A percentile compares a stretch with the other conserved stretches of the same genome.
These are phyloP conservation scores for Eucalyptus sp. DNA, from an alignment of 345 rosid species.

Conservation along the genomic window DNA sequence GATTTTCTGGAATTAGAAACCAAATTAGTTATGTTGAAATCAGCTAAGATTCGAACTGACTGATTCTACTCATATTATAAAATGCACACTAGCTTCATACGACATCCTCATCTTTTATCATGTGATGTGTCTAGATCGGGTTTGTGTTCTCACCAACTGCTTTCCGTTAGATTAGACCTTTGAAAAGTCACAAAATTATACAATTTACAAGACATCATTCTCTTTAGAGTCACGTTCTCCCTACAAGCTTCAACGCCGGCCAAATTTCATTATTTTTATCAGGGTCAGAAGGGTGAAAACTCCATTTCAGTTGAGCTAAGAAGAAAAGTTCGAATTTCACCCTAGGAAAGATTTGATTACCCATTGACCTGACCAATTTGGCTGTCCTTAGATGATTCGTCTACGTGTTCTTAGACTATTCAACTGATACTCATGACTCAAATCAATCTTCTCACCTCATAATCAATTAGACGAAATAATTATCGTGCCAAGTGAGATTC, in stretches of 20 bases:
- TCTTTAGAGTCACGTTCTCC: background rate
- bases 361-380: background rate
- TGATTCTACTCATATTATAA: background rate
- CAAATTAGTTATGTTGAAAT: background rate
- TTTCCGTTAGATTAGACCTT: background rate
- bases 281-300: background rate
- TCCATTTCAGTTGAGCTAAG: background rate
- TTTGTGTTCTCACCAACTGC: background rate
- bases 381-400: background rate
- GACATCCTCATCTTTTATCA: background rate
- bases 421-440: background rate
- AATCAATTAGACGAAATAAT: background rate
- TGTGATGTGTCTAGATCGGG: background rate
- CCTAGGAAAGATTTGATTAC: background rate
- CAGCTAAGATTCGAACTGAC: background rate
- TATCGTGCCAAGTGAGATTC: background rate
- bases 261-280: background rate
- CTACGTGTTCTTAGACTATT: background rate
- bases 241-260: background rate
- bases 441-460: background rate
- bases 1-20: background rate
- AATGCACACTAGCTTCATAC: background rate
- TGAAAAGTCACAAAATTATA: background rate
- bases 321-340: background rate
- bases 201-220: background rate